Conservation (phyloP, 2,329 filamentous ascomycete genomes). For the Fusarium euwallaceae region DNA sequence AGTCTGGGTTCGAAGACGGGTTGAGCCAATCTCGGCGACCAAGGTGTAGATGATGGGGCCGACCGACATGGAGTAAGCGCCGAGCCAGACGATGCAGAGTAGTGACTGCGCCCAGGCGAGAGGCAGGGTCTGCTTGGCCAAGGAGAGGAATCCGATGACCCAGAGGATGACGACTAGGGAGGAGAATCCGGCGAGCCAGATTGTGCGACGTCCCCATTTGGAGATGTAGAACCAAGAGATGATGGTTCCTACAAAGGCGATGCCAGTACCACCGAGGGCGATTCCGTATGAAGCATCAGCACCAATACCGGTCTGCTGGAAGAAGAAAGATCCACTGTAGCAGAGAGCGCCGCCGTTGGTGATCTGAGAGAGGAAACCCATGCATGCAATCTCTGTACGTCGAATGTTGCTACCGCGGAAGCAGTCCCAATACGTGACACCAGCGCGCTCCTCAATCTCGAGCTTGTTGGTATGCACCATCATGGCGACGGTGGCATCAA, state of each 20-base stretch:
- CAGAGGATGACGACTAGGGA: conserved; percentile 56
- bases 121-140: conserved; percentile 51
- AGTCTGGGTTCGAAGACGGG: conserved; percentile 58
- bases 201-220: conserved; percentile 57
- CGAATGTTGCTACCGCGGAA: conserved; percentile 62
- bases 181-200: conserved; percentile 57
- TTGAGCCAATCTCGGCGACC: conserved; percentile 58
- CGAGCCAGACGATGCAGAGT: conserved; percentile 60
- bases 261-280: conserved; percentile 56
- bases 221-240: conserved; percentile 60
- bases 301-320: conserved; percentile 59
- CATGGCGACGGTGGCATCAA: conserved; percentile 54
- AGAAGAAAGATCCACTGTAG: conserved; percentile 61
- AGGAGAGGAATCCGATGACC: conserved; percentile 58
- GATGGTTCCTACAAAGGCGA: conserved; percentile 59
- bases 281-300: conserved; percentile 56
- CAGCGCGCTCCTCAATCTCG: conserved; percentile 57
- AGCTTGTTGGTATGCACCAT: conserved; percentile 62
- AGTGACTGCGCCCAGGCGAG: conserved; percentile 57
- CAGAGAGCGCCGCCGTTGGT: conserved; percentile 56
- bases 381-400: conserved; percentile 60
- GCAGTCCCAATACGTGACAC: conserved; percentile 59
- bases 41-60: conserved; percentile 61
- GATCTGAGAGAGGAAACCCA: conserved; percentile 58
- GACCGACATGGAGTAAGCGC: conserved; percentile 58